Evolutionary conservation across 805 yeast genomes (phyloP).

Genomic region (Metschnikowia reukaufii): DNA sequence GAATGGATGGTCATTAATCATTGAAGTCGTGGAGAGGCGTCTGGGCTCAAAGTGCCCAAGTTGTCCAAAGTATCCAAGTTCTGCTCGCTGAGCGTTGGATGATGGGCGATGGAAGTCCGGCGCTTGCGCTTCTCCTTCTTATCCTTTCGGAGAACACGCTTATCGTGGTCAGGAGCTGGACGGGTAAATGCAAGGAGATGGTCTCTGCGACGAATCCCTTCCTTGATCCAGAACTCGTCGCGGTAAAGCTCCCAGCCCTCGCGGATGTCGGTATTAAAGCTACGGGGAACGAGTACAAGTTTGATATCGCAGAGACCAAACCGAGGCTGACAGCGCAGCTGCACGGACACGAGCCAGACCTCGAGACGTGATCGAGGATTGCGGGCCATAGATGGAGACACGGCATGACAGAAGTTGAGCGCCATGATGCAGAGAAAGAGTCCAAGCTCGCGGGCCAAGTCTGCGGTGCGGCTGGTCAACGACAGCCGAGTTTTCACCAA

Average conservation of each 20-base stretch:
- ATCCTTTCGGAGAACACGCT: conserved; percentile 29
- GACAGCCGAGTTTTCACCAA: conserved; percentile 59
- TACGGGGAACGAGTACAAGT: conserved; percentile 75
- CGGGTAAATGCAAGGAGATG: conserved; percentile 32
- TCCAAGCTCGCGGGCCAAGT: conserved; percentile 38
- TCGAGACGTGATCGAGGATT: conserved; percentile 36
- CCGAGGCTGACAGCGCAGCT: conserved; percentile 54
- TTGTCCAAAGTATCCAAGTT: conserved; percentile 9
- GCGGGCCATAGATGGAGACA: conserved; percentile 32
- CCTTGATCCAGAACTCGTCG: conserved; percentile 90
- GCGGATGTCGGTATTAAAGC: conserved; percentile 76
- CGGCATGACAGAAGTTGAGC: conserved; percentile 32
- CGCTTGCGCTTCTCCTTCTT: conserved; percentile 38
- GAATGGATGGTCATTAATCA: not conserved
- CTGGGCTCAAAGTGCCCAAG: conserved; percentile 10
- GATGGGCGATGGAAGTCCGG: conserved; percentile 13
- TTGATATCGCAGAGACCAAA: conserved; percentile 77
- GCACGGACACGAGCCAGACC: conserved; percentile 39
- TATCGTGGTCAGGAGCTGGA: conserved; percentile 7
- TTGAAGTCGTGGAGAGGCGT: not conserved
- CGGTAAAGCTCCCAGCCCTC: conserved; percentile 95
- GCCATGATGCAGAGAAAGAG: conserved; percentile 31
- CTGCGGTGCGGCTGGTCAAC: conserved; percentile 33
- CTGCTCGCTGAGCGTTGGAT: conserved; percentile 12
- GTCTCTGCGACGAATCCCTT: conserved; percentile 61